A percentile compares a stretch with the other conserved stretches of the same genome.
These are phyloP conservation scores for Pseudofabraea citricarpa DNA, from an alignment of 2,329 filamentous ascomycete species.

Conservation along the genomic window DNA sequence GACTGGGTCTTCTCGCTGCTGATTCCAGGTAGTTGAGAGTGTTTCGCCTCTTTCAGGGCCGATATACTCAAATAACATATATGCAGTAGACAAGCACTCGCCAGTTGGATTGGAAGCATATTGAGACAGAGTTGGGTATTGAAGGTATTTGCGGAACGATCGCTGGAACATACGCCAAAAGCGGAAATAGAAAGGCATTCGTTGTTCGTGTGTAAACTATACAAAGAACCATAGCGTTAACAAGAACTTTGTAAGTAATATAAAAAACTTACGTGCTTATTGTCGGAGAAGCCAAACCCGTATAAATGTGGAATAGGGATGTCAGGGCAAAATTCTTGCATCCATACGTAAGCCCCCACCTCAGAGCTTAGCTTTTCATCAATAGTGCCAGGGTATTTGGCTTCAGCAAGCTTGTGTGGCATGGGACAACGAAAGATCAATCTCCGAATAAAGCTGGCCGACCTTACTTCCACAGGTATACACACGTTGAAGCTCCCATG, in stretches of 20 bases:
- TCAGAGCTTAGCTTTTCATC: conserved; percentile 31
- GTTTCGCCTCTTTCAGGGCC: conserved; percentile 18
- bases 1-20: conserved; percentile 12
- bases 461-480: conserved; percentile 26
- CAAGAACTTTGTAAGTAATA: neutral
- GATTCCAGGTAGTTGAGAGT: conserved; percentile 23
- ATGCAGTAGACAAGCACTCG: conserved; percentile 10
- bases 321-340: conserved; percentile 26
- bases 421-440: conserved; percentile 24
- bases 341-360: conserved; percentile 29
- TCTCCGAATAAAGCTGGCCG: conserved; percentile 13
- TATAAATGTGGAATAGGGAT: conserved; percentile 25
- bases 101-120: conserved; percentile 8
- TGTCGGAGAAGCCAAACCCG: conserved; percentile 24
- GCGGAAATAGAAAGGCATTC: conserved; percentile 14
- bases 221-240: conserved; percentile 8
- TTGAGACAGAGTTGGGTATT: conserved; percentile 10
- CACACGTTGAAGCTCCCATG: conserved; percentile 31
- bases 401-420: conserved; percentile 22
- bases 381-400: conserved; percentile 23
- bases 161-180: conserved; percentile 12
- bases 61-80: conserved; percentile 17
- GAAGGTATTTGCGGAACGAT: conserved; percentile 9
- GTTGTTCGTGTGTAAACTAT: conserved; percentile 14
- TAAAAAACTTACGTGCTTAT: conserved; percentile 13